phyloP scores from a whole-genome alignment of 371 early-diverging fungal genomes.

The Batkoa obscura region DNA sequence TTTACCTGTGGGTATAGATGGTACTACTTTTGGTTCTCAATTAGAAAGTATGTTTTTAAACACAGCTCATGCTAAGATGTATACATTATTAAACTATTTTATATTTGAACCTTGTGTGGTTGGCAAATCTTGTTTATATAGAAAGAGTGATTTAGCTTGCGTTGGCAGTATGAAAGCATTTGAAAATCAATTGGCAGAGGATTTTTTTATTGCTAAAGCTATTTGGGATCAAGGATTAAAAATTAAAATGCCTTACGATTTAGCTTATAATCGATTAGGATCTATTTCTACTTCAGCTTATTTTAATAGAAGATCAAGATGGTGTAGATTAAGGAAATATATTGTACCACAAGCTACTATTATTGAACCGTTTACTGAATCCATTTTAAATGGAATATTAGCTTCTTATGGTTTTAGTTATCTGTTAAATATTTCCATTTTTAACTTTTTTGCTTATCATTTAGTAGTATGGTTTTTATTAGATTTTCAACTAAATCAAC shows the following conservation, averaged over 20 bases:
- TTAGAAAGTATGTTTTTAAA: conserved; percentile 72
- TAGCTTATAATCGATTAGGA: conserved; percentile 69
- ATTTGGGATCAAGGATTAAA: conserved; percentile 58
- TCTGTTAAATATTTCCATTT: conserved; percentile 22
- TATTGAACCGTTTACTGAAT: conserved; percentile 81
- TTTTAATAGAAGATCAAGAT: conserved; percentile 61
- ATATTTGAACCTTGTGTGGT: conserved; percentile 74
- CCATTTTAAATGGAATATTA: conserved; percentile 50
- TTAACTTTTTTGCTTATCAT: conserved; percentile 37
- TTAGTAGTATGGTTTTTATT: conserved; percentile 48
- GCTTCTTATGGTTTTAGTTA: conserved; percentile 36
- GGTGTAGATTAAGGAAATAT: conserved; percentile 84
- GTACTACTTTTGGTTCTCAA: conserved; percentile 52
- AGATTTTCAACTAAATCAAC: conserved; percentile 36
- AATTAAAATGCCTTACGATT: conserved; percentile 68
- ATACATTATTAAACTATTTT: conserved; percentile 68
- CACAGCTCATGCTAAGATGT: conserved; percentile 86
- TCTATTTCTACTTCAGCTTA: conserved; percentile 47
- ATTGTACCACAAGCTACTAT: conserved; percentile 68
- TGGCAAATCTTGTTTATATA: conserved; percentile 85
- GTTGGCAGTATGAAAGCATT: conserved; percentile 67
- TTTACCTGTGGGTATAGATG: conserved; percentile 53
- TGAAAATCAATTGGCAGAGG: conserved; percentile 82
- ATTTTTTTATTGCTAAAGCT: conserved; percentile 76
- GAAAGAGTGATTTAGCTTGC: conserved; percentile 55